Evolutionary conservation across 257 asterid species (phyloP).

Genomic region (Henckelia pumila): DNA sequence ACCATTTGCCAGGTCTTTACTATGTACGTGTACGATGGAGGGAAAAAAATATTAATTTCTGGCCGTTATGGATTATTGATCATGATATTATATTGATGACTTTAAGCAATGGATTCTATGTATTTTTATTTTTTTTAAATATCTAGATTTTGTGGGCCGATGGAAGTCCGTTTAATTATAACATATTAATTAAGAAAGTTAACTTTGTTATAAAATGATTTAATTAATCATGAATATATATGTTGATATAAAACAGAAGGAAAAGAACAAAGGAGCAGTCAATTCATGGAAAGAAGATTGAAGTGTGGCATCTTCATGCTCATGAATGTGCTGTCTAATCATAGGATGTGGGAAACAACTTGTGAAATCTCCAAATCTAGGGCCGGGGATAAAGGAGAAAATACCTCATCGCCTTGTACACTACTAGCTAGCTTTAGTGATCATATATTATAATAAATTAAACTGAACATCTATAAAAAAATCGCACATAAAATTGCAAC

Average conservation of each 20-base stretch:
- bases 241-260: constrained; percentile 23
- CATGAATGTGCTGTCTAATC: constrained; percentile 24
- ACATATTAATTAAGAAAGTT: too few relatives aligned
- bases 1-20: background rate
- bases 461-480: too few relatives aligned
- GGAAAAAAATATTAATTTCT: too few relatives aligned
- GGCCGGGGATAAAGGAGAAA: background rate
- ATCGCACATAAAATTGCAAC: too few relatives aligned
- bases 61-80: background rate
- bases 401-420: background rate
- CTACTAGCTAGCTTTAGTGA: too few relatives aligned
- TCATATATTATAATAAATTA: too few relatives aligned
- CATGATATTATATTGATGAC: background rate
- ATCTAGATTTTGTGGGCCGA: too few relatives aligned
- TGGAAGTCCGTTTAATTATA: too few relatives aligned
- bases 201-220: background rate
- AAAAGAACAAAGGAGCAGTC: constrained; percentile 14
- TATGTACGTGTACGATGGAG: too few relatives aligned
- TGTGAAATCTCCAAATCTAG: background rate
- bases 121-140: too few relatives aligned
- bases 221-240: background rate
- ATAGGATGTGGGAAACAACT: constrained; percentile 1
- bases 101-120: background rate
- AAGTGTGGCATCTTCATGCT: constrained; percentile 24
- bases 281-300: constrained; percentile 19